A percentile compares a stretch with the other conserved stretches of the same genome.
Evolutionary conservation across 2,329 filamentous ascomycete genomes (phyloP).

Genomic region (Pyricularia sp.): DNA sequence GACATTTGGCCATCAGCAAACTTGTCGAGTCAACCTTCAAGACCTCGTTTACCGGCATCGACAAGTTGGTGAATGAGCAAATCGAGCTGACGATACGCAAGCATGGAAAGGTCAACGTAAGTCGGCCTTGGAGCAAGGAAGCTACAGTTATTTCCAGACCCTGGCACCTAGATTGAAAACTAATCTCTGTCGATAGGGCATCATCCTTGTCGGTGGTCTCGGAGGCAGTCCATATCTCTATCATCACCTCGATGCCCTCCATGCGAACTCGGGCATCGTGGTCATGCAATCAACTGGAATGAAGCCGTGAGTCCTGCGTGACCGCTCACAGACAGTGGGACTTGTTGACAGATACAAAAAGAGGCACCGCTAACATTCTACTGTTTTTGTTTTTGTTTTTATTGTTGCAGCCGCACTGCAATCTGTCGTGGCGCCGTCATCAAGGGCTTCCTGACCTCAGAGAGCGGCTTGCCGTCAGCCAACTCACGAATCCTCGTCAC

Average conservation of each 20-base stretch:
- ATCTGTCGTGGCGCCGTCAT: slow-evolving; percentile 14
- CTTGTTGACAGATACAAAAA: not conserved
- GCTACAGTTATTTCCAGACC: too few relatives aligned
- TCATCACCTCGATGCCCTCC: slow-evolving; percentile 9
- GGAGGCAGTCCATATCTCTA: slow-evolving; percentile 22
- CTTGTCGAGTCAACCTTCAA: not conserved
- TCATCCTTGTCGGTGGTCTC: slow-evolving; percentile 30
- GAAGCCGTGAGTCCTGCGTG: not conserved
- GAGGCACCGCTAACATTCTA: too few relatives aligned
- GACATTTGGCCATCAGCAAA: not conserved
- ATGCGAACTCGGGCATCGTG: not conserved
- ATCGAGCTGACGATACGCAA: slow-evolving; percentile 8
- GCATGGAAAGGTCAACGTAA: slow-evolving; percentile 10
- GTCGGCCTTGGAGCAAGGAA: slow-evolving; percentile 14
- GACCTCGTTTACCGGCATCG: slow-evolving; percentile 1
- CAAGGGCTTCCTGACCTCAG: slow-evolving; percentile 3
- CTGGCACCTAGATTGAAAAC: too few relatives aligned
- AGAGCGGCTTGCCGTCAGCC: not conserved
- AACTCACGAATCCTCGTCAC: slow-evolving; percentile 4
- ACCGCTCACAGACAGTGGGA: not conserved
- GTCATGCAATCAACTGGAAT: not conserved
- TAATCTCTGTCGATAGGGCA: slow-evolving; percentile 16
- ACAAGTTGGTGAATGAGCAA: slow-evolving; percentile 17
- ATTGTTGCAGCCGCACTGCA: slow-evolving; percentile 13
- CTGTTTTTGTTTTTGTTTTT: too few relatives aligned